Base-by-base conservation (phyloP, 2,329 filamentous ascomycete species). In the Pseudomassariella vexata region DNA sequence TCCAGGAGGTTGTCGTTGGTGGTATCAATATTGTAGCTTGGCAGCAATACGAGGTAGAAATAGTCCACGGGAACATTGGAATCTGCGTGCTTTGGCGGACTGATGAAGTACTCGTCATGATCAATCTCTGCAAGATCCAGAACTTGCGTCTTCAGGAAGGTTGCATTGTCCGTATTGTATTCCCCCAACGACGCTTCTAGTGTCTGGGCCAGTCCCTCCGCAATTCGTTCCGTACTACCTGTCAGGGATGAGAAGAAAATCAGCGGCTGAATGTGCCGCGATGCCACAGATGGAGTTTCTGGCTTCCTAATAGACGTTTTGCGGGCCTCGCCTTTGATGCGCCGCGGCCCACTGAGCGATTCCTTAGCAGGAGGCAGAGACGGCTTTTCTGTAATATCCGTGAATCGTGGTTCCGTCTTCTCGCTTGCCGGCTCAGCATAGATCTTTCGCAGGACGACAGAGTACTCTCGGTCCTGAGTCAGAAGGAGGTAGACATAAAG, bases 11-110 rank as follows among this genome's bases (percentile, higher is more conserved):
- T 90, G 50, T 89, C 84, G 45, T 95, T 77, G 44, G 94, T 84
- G 6, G 85, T 90, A 50, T 95, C 90, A 49, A 95, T 95, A 52
- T 96, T 94, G 66, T 95, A 96, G 41, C 85, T 89, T 0, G 90
- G 92, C 4, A 95, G 60, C 22, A 96, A 63, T 34, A 96, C 70
- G 23, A 94, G 67, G 59, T 96, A 98, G 47, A 95, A 80, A 46
- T 81, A 76, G 39, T 80, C 76, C 3, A 71, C 63, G 14, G 63
- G 60, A 15, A 53, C 53, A 5, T 52, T 48, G 10, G 58, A 59
- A n/a, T 67, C 57, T 2, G 63, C 55, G 5, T 63, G 52, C 52
- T 84, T 84, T 0, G 89, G 87, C 1, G 79, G 75, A 3, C 71
- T 74, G 36, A 94, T 78, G 52, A 96, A 96, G 59, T 83, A 95